A percentile compares a stretch with the other conserved stretches of the same genome.
Evolutionary conservation across 768 basidiomycete genomes (phyloP).

Genomic region (Butyriboletus loyo): DNA sequence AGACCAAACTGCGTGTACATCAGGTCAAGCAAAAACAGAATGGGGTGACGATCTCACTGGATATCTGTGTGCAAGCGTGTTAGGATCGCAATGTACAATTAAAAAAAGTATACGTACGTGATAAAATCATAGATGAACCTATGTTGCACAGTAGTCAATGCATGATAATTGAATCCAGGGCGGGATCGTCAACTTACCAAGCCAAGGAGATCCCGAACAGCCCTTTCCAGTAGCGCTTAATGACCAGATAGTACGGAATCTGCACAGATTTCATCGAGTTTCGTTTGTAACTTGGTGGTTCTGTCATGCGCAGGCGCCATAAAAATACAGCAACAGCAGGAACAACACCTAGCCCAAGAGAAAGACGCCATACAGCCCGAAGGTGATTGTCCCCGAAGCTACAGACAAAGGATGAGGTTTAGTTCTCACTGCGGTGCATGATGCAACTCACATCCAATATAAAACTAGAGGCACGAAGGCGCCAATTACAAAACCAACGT

Average conservation of each 20-base stretch:
- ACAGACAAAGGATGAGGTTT: neutral
- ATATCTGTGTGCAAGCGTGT: constrained; percentile 40
- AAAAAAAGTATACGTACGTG: constrained; percentile 42
- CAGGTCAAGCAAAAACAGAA: neutral
- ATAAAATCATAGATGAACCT: constrained; percentile 84
- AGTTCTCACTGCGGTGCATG: neutral
- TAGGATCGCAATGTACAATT: neutral
- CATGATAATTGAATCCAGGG: neutral
- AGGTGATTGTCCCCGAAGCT: constrained; percentile 80
- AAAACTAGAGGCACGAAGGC: constrained; percentile 82
- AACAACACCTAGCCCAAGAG: constrained; percentile 78
- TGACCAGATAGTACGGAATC: constrained; percentile 73
- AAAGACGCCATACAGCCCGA: constrained; percentile 82
- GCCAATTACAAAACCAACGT: constrained; percentile 74
- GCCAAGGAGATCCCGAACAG: constrained; percentile 70
- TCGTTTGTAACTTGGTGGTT: constrained; percentile 69
- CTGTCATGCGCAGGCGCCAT: constrained; percentile 84
- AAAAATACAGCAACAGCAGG: constrained; percentile 80
- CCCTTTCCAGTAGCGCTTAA: constrained; percentile 78
- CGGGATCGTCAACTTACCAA: constrained; percentile 46
- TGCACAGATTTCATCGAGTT: constrained; percentile 73
- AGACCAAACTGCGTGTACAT: constrained; percentile 59
- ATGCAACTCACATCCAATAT: constrained; percentile 73
- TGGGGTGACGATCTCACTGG: constrained; percentile 46
- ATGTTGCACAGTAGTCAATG: neutral